A percentile compares a stretch with the other conserved stretches of the same genome.
Evolutionary conservation across 2,329 filamentous ascomycete genomes (phyloP).

Genomic region (Fusarium hainanense): DNA sequence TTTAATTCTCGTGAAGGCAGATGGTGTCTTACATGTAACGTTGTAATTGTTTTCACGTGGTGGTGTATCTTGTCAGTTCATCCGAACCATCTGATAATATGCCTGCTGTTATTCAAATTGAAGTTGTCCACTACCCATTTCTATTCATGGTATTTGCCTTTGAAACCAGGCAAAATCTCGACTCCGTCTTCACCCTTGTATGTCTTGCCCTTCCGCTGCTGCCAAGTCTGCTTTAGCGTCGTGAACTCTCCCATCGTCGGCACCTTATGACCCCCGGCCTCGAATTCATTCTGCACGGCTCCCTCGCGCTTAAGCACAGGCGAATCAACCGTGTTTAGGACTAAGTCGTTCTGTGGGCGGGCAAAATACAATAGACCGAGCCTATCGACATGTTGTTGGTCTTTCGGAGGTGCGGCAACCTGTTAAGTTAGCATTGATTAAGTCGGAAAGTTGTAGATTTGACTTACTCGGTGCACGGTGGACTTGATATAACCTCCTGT

Average conservation of each 20-base stretch:
- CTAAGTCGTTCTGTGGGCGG: slow-evolving; percentile 55
- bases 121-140: no score
- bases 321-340: slow-evolving; percentile 53
- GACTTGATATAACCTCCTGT: slow-evolving; percentile 61
- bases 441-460: background rate
- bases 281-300: slow-evolving; percentile 53
- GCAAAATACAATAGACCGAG: slow-evolving; percentile 64
- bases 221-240: slow-evolving; percentile 52
- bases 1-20: no score
- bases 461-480: slow-evolving; percentile 52
- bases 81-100: no score
- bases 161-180: background rate
- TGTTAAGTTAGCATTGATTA: background rate
- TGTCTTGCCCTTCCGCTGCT: slow-evolving; percentile 29
- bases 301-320: slow-evolving; percentile 52
- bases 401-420: slow-evolving; percentile 54
- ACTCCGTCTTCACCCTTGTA: background rate
- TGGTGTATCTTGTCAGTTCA: no score
- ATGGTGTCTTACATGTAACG: no score
- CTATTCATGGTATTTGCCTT: background rate
- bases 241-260: slow-evolving; percentile 55
- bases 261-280: slow-evolving; percentile 46
- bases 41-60: no score
- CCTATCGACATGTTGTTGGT: slow-evolving; percentile 58
- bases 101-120: no score